A percentile compares a stretch with the other conserved stretches of the same genome.
Conservation (phyloP, 164 flowering plant species). For the Houttuynia cordata region DNA sequence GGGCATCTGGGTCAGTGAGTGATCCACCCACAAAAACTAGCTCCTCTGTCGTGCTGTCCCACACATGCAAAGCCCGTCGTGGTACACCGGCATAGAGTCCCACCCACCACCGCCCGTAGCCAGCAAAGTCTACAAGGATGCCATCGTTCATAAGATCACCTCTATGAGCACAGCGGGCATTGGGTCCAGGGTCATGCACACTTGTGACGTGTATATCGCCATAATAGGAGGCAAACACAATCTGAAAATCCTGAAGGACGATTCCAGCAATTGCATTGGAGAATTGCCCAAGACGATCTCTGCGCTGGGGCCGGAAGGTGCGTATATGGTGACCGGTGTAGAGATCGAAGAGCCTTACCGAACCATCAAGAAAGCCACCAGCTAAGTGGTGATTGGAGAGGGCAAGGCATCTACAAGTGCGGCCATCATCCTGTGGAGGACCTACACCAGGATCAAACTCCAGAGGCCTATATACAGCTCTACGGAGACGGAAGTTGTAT, state of each 20-base stretch:
- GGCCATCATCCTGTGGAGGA: conserved; percentile 16
- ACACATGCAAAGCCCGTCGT: conserved; percentile 56
- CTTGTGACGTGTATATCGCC: conserved; percentile 57
- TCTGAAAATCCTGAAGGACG: conserved; percentile 19
- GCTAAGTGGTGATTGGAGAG: conserved; percentile 61
- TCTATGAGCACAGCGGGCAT: conserved; percentile 27
- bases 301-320: conserved; percentile 40
- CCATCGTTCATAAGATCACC: conserved; percentile 62
- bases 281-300: conserved; percentile 47
- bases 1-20: conserved; percentile 62
- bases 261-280: conserved; percentile 70
- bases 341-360: conserved; percentile 61
- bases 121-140: conserved; percentile 52
- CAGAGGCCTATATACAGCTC: conserved; percentile 27
- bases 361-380: conserved; percentile 67
- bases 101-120: conserved; percentile 64
- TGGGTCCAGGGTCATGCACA: conserved; percentile 5
- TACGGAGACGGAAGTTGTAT: conserved; percentile 34
- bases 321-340: conserved; percentile 24
- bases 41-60: conserved; percentile 54
- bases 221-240: conserved; percentile 63
- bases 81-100: conserved; percentile 80
- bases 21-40: conserved; percentile 53
- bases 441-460: conserved; percentile 21
- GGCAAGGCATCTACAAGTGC: conserved; percentile 55